Evolutionary conservation across 352 stramenopile genomes (phyloP).

Genomic region (Globisporangium yorkense): DNA sequence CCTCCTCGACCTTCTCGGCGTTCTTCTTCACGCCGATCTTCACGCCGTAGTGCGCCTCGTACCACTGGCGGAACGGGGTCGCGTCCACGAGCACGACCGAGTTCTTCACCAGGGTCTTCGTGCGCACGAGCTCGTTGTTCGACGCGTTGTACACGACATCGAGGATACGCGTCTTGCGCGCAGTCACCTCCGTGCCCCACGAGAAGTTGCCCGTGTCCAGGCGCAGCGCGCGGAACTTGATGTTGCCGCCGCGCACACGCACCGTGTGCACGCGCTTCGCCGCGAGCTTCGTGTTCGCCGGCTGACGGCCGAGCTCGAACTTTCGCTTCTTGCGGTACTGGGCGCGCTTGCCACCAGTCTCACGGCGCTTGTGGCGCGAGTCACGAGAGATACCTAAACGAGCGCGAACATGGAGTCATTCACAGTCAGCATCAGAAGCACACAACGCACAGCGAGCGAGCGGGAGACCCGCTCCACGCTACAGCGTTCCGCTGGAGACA

Average conservation of each 20-base stretch:
- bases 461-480: neutral
- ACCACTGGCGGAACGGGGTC: slow-evolving; percentile 99
- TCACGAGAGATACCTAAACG: slow-evolving; percentile 98
- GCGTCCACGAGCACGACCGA: slow-evolving; percentile 98
- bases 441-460: slow-evolving; percentile 5
- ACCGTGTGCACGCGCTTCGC: slow-evolving; percentile 96
- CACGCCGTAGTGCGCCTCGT: slow-evolving; percentile 98
- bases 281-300: slow-evolving; percentile 98
- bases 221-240: slow-evolving; percentile 98
- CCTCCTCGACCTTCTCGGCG: slow-evolving; percentile 73
- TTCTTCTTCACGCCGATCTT: slow-evolving; percentile 88
- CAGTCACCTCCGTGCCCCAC: slow-evolving; percentile 97
- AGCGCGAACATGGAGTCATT: no score
- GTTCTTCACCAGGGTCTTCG: slow-evolving; percentile 99
- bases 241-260: slow-evolving; percentile 95
- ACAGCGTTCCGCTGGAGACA: neutral
- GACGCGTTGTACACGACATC: slow-evolving; percentile 99
- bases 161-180: slow-evolving; percentile 98
- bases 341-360: slow-evolving; percentile 98
- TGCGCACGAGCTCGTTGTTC: slow-evolving; percentile 99
- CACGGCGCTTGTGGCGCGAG: slow-evolving; percentile 98
- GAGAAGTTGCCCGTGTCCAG: slow-evolving; percentile 99
- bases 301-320: slow-evolving; percentile 98
- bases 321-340: slow-evolving; percentile 99
- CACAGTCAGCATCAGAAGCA: neutral